phyloP scores from a whole-genome alignment of 2,329 filamentous ascomycete species.

The Trichoderma brevicompactum region DNA sequence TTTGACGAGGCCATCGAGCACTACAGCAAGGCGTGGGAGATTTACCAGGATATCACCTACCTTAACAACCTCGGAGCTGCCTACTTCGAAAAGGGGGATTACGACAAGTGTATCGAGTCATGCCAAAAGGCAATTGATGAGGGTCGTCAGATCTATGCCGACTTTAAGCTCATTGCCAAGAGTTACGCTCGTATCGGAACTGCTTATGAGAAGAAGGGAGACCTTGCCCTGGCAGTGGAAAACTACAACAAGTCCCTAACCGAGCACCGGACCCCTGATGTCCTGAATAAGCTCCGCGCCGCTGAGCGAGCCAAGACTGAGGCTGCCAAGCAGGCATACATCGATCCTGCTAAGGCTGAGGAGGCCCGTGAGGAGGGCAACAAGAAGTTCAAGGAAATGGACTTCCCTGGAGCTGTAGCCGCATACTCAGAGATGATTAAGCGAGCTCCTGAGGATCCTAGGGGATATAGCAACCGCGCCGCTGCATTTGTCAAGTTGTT shows the following conservation, averaged over 20 bases:
- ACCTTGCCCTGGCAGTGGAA: constrained; percentile 77
- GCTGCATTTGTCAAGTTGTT: constrained; percentile 97
- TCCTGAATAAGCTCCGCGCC: constrained; percentile 87
- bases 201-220: constrained; percentile 89
- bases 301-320: constrained; percentile 87
- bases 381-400: constrained; percentile 93
- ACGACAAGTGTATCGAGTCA: constrained; percentile 80
- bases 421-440: constrained; percentile 97
- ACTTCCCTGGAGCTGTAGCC: constrained; percentile 93
- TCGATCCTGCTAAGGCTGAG: constrained; percentile 90
- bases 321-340: constrained; percentile 75
- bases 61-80: constrained; percentile 95
- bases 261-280: constrained; percentile 94
- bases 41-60: constrained; percentile 95
- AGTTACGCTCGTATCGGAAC: constrained; percentile 94
- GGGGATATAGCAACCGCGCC: constrained; percentile 96
- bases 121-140: constrained; percentile 90
- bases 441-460: constrained; percentile 87
- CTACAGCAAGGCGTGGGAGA: constrained; percentile 93
- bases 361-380: constrained; percentile 94
- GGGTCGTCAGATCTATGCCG: constrained; percentile 84
- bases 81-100: constrained; percentile 95
- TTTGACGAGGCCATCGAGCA: constrained; percentile 94
- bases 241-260: constrained; percentile 94
- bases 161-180: constrained; percentile 99